Evolutionary conservation across 768 basidiomycete species (phyloP).

Genomic region (Tylopilus felleus): DNA sequence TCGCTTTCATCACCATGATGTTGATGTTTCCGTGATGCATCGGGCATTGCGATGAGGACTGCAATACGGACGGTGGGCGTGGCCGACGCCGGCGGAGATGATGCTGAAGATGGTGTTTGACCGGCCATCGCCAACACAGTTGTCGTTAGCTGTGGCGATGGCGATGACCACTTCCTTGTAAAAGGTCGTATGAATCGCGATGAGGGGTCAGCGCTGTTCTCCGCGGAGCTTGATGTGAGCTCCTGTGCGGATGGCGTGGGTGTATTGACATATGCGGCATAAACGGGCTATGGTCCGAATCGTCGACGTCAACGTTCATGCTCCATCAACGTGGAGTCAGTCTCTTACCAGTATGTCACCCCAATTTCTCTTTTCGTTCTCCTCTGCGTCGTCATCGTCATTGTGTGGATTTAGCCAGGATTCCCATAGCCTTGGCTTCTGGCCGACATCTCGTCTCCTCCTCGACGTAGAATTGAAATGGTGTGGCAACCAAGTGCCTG

Average conservation of each 20-base stretch:
- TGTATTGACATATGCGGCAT: conserved; percentile 16
- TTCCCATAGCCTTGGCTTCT: conserved; percentile 33
- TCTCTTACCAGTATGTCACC: conserved; percentile 27
- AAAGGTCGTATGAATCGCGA: conserved; percentile 20
- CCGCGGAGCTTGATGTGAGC: background rate
- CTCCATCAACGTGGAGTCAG: background rate
- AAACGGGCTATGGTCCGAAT: conserved; percentile 21
- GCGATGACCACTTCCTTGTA: conserved; percentile 8
- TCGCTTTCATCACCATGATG: conserved; percentile 18
- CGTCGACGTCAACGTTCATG: background rate
- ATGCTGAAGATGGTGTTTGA: background rate
- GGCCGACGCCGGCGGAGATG: conserved; percentile 7
- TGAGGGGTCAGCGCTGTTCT: background rate
- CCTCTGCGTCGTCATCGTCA: conserved; percentile 11
- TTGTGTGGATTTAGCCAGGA: conserved; percentile 16
- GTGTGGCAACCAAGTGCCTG: conserved; percentile 56
- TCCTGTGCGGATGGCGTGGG: conserved; percentile 10
- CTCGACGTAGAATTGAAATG: conserved; percentile 12
- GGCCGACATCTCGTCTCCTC: conserved; percentile 26
- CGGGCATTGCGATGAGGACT: conserved; percentile 46
- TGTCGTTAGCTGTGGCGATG: conserved; percentile 9
- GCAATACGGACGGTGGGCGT: conserved; percentile 35
- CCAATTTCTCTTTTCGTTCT: conserved; percentile 27
- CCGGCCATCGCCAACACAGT: conserved; percentile 3
- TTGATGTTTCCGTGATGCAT: background rate